Base-by-base conservation (phyloP, 768 basidiomycete genomes). In the Tricholomella constricta region DNA sequence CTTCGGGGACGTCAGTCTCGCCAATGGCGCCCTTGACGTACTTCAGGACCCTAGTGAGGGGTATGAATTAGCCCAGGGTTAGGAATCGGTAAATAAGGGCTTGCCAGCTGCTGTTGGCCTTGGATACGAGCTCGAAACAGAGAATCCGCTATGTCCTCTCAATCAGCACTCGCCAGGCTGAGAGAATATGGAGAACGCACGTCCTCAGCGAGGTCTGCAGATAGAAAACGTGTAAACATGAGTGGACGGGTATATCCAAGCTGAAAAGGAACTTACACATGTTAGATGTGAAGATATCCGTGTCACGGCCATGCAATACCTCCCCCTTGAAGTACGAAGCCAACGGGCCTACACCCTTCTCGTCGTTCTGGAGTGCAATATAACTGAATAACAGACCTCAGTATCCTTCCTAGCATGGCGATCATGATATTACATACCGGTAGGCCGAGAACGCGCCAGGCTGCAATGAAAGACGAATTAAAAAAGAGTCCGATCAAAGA, bases 321-420 rank as follows among this genome's bases (percentile, higher is more conserved):
- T 99, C 97, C 8, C 97, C 97, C 66, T 98, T 91, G 78, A 99
- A 99, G 68, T 99, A 99, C 14, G 95, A 94, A 12, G 93, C 90
- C 4, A 98, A 73, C 5, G 96, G 96, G 0, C 96, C 96, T 20
- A 81, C 75, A 0, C 94, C 95, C 17, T 76, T 72, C 57, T 82
- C 81, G 62, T 94, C 82, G 61, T 98, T 97, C 67, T 91, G 89
- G 52, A 98, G 67, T 0, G 94, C 94, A 61, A 94, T 93, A 66
- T 93, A 90, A 44, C 86, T 84, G 55, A 26, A 38, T 12, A 27
- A 25, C 31, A 41, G 19, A 6, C 26, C 7, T 34, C n/a, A 54
- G 17, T 42, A 46, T 55, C 26, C 48, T 41, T 46, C 55, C 19
- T 46, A 48, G 31, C 23, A 36, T 25, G n/a, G n/a, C n/a, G n/a